Conservation (phyloP, 192 early-diverging fungal genomes). For the Podila horticola region DNA sequence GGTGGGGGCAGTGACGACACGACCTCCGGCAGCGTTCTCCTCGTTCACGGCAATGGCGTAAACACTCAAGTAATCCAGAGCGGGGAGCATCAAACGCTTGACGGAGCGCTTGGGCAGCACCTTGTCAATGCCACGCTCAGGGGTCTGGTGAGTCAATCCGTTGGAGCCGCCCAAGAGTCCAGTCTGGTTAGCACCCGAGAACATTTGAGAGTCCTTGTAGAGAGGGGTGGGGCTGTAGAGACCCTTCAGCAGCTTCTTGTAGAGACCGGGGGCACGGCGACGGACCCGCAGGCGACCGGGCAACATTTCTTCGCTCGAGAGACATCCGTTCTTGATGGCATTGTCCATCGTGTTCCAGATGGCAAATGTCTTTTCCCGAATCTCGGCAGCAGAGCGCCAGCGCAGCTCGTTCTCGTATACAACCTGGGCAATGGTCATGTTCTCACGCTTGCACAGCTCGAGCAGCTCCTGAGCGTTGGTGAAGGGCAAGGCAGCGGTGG, state of each 20-base stretch:
- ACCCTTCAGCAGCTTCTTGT: conserved; percentile 86
- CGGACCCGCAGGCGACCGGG: conserved; percentile 86
- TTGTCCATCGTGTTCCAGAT: conserved; percentile 97
- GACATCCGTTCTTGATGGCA: conserved; percentile 78
- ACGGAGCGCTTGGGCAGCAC: conserved; percentile 56
- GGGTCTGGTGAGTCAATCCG: conserved; percentile 7
- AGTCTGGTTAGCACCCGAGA: neutral
- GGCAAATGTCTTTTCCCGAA: conserved; percentile 73
- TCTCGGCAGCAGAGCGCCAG: conserved; percentile 87
- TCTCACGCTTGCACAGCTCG: conserved; percentile 81
- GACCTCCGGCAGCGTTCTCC: conserved; percentile 84
- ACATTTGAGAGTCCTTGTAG: conserved; percentile 36
- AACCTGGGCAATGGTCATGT: conserved; percentile 94
- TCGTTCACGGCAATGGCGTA: conserved; percentile 98
- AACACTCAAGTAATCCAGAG: conserved; percentile 90
- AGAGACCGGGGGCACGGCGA: conserved; percentile 87
- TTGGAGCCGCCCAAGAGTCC: conserved; percentile 6
- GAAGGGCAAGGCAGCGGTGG: conserved; percentile 88
- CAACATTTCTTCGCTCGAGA: conserved; percentile 69
- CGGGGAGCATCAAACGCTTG: conserved; percentile 76
- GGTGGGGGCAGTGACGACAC: conserved; percentile 94
- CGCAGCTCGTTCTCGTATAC: conserved; percentile 94
- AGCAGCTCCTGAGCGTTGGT: conserved; percentile 80
- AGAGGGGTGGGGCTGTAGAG: conserved; percentile 62
- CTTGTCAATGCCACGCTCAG: conserved; percentile 44